A percentile compares a stretch with the other conserved stretches of the same genome.
Conservation (phyloP, 1,284 basidiomycete species). For the Leccinum angustisporum region DNA sequence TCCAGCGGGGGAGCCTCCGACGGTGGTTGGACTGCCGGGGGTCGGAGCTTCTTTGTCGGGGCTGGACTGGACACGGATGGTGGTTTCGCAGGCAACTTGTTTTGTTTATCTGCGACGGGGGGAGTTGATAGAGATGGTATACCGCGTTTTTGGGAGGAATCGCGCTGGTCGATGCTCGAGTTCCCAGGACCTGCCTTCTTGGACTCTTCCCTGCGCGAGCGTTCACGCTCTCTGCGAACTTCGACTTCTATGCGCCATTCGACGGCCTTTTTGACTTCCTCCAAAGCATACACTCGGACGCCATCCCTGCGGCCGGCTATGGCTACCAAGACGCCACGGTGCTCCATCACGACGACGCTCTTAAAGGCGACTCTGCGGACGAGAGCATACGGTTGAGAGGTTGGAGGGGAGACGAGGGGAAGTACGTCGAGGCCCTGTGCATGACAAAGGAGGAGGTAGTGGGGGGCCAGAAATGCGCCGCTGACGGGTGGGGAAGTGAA, state of each 20-base stretch:
- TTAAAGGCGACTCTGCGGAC: slow-evolving; percentile 79
- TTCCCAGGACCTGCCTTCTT: slow-evolving; percentile 46
- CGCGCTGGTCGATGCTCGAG: slow-evolving; percentile 34
- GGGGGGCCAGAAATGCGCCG: slow-evolving; percentile 74
- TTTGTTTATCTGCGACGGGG: slow-evolving; percentile 38
- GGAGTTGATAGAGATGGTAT: slow-evolving; percentile 50
- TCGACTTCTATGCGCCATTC: slow-evolving; percentile 86
- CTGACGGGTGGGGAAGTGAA: slow-evolving; percentile 73
- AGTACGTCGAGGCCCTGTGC: slow-evolving; percentile 79
- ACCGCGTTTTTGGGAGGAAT: slow-evolving; percentile 44
- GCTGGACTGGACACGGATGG: slow-evolving; percentile 36
- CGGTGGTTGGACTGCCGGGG: slow-evolving; percentile 38
- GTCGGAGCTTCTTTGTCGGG: slow-evolving; percentile 30
- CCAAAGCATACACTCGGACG: slow-evolving; percentile 79
- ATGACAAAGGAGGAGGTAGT: slow-evolving; percentile 80
- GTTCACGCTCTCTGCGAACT: slow-evolving; percentile 67
- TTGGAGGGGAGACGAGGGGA: slow-evolving; percentile 68
- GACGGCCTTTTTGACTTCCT: slow-evolving; percentile 77
- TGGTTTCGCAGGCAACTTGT: slow-evolving; percentile 40
- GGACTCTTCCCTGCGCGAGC: slow-evolving; percentile 59
- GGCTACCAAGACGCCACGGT: slow-evolving; percentile 79
- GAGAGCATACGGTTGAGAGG: slow-evolving; percentile 72
- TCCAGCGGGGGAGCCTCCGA: slow-evolving; percentile 22
- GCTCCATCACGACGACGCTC: slow-evolving; percentile 84
- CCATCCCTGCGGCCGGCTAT: slow-evolving; percentile 81